Evolutionary conservation across 1,284 basidiomycete species (phyloP).

Genomic region (Exsudoporus floridanus): DNA sequence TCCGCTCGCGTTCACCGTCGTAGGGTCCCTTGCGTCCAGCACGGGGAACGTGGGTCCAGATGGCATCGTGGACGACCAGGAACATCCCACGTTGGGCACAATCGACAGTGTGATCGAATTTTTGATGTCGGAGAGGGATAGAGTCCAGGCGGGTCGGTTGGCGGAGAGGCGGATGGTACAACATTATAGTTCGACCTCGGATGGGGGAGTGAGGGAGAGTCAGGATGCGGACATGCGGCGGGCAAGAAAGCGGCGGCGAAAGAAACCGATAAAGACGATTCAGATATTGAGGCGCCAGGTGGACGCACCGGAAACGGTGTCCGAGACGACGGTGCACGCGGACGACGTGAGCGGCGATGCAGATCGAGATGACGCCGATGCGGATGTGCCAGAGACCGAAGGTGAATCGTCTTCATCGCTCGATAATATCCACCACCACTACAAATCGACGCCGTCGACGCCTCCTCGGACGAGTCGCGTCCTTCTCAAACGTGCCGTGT

Average conservation of each 20-base stretch:
- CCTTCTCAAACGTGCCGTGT: constrained; percentile 22
- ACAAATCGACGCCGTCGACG: constrained; percentile 42
- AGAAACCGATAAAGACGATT: constrained; percentile 36
- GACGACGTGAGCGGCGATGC: constrained; percentile 31
- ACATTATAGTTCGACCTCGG: constrained; percentile 39
- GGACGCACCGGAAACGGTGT: constrained; percentile 23
- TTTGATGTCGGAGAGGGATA: constrained; percentile 32
- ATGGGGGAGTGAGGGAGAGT: constrained; percentile 36
- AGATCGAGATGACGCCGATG: constrained; percentile 24
- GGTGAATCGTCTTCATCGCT: constrained; percentile 38
- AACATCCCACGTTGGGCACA: constrained; percentile 34
- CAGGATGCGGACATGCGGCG: constrained; percentile 41
- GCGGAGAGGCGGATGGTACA: constrained; percentile 20
- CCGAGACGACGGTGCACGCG: constrained; percentile 22
- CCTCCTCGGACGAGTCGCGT: constrained; percentile 28
- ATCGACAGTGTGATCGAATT: constrained; percentile 38
- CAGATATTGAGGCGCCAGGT: constrained; percentile 28
- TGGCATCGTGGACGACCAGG: constrained; percentile 17
- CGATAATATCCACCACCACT: constrained; percentile 25
- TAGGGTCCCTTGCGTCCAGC: constrained; percentile 26
- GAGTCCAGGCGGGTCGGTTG: constrained; percentile 30
- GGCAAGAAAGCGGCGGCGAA: constrained; percentile 48
- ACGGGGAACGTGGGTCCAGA: background rate
- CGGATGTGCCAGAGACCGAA: constrained; percentile 16
- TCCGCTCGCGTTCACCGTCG: constrained; percentile 21